These are phyloP conservation scores for Lasiodiplodia gonubiensis DNA, from an alignment of 2,329 filamentous ascomycete species.

Conservation along the genomic window DNA sequence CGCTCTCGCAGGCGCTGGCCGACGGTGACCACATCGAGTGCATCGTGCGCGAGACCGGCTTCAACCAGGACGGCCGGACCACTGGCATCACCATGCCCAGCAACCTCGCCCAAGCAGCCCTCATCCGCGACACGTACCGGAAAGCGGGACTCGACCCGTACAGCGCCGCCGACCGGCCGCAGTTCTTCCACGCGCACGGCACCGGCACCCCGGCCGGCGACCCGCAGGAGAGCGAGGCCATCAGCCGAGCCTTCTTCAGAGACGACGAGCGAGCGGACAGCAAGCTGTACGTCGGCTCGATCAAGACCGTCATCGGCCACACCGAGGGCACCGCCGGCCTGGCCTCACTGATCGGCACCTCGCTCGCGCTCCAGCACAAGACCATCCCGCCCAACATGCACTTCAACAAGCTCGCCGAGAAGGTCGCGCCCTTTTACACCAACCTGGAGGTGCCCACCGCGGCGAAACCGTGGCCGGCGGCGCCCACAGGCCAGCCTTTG, in stretches of 20 bases:
- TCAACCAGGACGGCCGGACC: slow-evolving; percentile 48
- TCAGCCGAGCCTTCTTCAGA: slow-evolving; percentile 31
- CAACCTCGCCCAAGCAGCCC: slow-evolving; percentile 40
- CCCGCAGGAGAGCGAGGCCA: slow-evolving; percentile 35
- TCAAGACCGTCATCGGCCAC: slow-evolving; percentile 47
- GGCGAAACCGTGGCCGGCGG: slow-evolving; percentile 29
- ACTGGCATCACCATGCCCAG: slow-evolving; percentile 50
- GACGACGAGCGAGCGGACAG: background rate
- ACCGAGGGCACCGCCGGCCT: slow-evolving; percentile 43
- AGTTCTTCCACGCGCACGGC: slow-evolving; percentile 47
- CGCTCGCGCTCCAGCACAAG: slow-evolving; percentile 43
- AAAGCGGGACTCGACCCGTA: slow-evolving; percentile 42
- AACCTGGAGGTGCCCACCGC: slow-evolving; percentile 29
- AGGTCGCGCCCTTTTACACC: slow-evolving; percentile 32
- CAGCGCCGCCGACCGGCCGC: slow-evolving; percentile 32
- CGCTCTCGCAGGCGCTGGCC: slow-evolving; percentile 53
- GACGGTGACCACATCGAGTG: slow-evolving; percentile 55
- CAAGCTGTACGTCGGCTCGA: slow-evolving; percentile 30
- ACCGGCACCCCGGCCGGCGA: slow-evolving; percentile 48
- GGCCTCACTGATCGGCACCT: slow-evolving; percentile 41
- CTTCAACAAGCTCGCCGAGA: slow-evolving; percentile 38
- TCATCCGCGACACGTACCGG: slow-evolving; percentile 46
- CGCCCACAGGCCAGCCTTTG: background rate
- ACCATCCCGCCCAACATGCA: slow-evolving; percentile 42
- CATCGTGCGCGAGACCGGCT: slow-evolving; percentile 43